Evolutionary conservation across 805 yeast species (phyloP).

Genomic region (Cyberlindnera maclurae): DNA sequence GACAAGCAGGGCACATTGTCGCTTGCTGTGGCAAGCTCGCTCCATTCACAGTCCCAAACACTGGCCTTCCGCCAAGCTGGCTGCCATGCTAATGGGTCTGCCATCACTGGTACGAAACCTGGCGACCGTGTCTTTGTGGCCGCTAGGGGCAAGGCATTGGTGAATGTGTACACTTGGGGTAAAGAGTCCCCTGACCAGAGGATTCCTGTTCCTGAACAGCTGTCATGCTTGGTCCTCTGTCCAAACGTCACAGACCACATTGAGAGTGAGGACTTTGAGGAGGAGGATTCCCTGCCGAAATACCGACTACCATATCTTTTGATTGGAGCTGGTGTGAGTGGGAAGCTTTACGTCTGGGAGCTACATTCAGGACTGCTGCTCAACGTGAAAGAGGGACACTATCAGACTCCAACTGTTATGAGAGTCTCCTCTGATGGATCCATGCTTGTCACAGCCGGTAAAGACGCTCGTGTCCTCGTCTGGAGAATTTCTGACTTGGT

Average conservation of each 20-base stretch:
- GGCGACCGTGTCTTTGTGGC: slow-evolving; percentile 45
- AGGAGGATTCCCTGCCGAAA: slow-evolving; percentile 25
- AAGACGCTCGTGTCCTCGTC: slow-evolving; percentile 69
- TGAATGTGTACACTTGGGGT: slow-evolving; percentile 66
- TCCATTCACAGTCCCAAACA: slow-evolving; percentile 36
- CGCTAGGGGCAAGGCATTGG: slow-evolving; percentile 61
- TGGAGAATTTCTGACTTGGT: slow-evolving; percentile 68
- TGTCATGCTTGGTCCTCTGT: slow-evolving; percentile 47
- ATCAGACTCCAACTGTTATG: slow-evolving; percentile 61
- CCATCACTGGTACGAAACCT: slow-evolving; percentile 35
- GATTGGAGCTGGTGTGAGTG: slow-evolving; percentile 69
- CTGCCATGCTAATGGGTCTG: slow-evolving; percentile 42
- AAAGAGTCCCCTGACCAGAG: slow-evolving; percentile 70
- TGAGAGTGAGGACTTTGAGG: slow-evolving; percentile 19
- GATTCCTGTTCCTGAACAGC: slow-evolving; percentile 77
- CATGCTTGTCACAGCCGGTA: slow-evolving; percentile 67
- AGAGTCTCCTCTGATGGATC: slow-evolving; percentile 56
- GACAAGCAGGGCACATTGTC: slow-evolving; percentile 40
- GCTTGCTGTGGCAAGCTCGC: slow-evolving; percentile 33
- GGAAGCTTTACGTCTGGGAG: slow-evolving; percentile 83
- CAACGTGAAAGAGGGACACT: slow-evolving; percentile 74
- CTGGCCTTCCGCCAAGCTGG: slow-evolving; percentile 42
- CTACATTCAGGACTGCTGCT: slow-evolving; percentile 67
- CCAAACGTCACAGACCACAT: slow-evolving; percentile 22
- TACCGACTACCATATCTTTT: slow-evolving; percentile 56